phyloP scores from a whole-genome alignment of 2,329 filamentous ascomycete species.

The Aureobasidium zeae region DNA sequence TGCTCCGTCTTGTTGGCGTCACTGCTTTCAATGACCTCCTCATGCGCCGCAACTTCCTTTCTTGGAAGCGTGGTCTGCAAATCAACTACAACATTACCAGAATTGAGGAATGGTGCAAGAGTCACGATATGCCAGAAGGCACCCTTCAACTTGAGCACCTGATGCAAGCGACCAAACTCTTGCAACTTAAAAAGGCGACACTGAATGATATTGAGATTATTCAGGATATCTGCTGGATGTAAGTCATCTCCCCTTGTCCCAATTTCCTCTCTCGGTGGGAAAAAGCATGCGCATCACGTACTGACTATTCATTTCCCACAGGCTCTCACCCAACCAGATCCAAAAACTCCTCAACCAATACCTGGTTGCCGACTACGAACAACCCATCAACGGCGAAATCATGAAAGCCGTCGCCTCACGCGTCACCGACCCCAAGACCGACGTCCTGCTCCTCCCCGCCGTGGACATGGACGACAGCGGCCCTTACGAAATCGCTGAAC shows the following conservation, averaged over 20 bases:
- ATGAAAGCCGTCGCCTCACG: slow-evolving; percentile 98
- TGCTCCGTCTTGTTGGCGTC: slow-evolving; percentile 85
- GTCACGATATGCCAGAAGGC: slow-evolving; percentile 97
- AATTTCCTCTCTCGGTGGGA: slow-evolving; percentile 2
- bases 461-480: slow-evolving; percentile 99
- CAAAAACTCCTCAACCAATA: slow-evolving; percentile 99
- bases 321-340: slow-evolving; percentile 96
- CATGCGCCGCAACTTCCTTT: slow-evolving; percentile 96
- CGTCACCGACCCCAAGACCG: slow-evolving; percentile 89
- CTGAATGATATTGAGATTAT: slow-evolving; percentile 99
- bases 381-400: slow-evolving; percentile 98
- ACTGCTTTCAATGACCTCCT: slow-evolving; percentile 97
- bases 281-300: background rate
- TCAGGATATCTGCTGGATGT: slow-evolving; percentile 99
- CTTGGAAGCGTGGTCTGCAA: slow-evolving; percentile 97
- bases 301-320: slow-evolving; percentile 33
- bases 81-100: slow-evolving; percentile 99
- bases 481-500: slow-evolving; percentile 96
- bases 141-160: slow-evolving; percentile 95
- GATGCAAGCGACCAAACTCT: slow-evolving; percentile 98
- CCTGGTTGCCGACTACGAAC: slow-evolving; percentile 95
- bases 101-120: slow-evolving; percentile 99
- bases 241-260: no score
- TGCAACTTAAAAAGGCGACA: slow-evolving; percentile 97
- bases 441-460: slow-evolving; percentile 82